Base-by-base conservation (phyloP, 2,329 filamentous ascomycete genomes). In the Aspergillus sclerotialis region DNA sequence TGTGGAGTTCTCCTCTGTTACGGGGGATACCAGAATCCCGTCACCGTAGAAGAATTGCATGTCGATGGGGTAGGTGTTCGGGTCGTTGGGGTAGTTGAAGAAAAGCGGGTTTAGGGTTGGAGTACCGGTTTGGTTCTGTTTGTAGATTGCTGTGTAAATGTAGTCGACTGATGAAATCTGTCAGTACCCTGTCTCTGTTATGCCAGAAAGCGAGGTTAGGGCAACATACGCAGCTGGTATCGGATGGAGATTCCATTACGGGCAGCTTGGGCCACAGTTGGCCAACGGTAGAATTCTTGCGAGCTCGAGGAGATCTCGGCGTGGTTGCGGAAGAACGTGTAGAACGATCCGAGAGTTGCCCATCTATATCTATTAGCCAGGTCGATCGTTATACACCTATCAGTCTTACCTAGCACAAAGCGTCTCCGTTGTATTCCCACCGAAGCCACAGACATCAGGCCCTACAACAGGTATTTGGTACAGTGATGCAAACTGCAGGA, bases 381-480 rank as follows among this genome's bases (percentile, higher is more conserved):
- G n/a, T n/a, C n/a, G n/a, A n/a, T n/a, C n/a, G n/a, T n/a, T n/a
- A n/a, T n/a, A n/a, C n/a, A n/a, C n/a, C n/a, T n/a, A n/a, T n/a
- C n/a, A n/a, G n/a, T n/a, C n/a, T n/a, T n/a, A n/a, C n/a, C n/a
- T n/a, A n/a, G n/a, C 38, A 39, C 52, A 56, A 13, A 56, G 48
- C 30, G 52, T 43, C 29, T 33, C 37, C 30, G 49, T 47, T 5
- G 52, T 43, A 28, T 55, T 53, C 7, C 39, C 39, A 28, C 43
- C 40, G 34, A 55, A 56, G 7, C 52, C 51, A 30, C 50, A 54
- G 13, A 44, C 47, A 28, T 54, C 51, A 4, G 57, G 56, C 4
- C 68, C 68, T 4, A 69, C 65, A 49, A 70, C 63, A 0, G 68
- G 64, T 32, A 70, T 58, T 32, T 70, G 67, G 50, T 67, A 69